These are phyloP conservation scores for Alternaria solani DNA, from an alignment of 2,329 filamentous ascomycete genomes.

Conservation along the genomic window DNA sequence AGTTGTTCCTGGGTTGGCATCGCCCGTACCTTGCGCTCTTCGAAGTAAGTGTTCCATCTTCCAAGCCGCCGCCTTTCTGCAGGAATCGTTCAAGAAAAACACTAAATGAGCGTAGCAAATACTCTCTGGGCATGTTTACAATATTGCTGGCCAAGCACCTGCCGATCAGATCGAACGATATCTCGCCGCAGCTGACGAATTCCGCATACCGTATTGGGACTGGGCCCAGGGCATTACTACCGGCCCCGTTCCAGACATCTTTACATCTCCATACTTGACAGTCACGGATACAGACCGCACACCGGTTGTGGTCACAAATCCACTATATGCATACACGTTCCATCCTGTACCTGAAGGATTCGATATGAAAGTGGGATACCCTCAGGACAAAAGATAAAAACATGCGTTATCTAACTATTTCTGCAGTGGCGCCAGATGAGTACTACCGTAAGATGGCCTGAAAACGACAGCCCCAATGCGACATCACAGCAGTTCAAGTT, in stretches of 20 bases:
- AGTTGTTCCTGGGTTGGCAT: conserved; percentile 86
- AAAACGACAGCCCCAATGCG: conserved; percentile 24
- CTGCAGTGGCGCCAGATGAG: conserved; percentile 35
- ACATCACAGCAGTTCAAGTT: conserved; percentile 25
- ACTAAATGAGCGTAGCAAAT: conserved; percentile 34
- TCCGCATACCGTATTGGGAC: conserved; percentile 49
- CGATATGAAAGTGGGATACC: conserved; percentile 25
- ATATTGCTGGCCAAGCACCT: conserved; percentile 28
- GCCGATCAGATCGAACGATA: conserved; percentile 30
- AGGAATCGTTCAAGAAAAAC: no score
- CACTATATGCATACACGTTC: conserved; percentile 42
- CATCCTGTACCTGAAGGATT: conserved; percentile 36
- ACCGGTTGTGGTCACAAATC: conserved; percentile 33
- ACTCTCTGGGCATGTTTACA: conserved; percentile 33
- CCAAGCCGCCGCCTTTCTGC: not conserved
- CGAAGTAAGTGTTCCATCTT: conserved; percentile 54
- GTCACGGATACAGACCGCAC: conserved; percentile 30
- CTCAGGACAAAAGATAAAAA: no score
- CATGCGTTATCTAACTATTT: not conserved
- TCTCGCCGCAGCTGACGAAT: conserved; percentile 35
- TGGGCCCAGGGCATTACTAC: conserved; percentile 37
- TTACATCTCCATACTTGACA: conserved; percentile 25
- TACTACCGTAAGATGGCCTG: conserved; percentile 45
- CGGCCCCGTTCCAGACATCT: conserved; percentile 36
- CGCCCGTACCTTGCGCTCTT: conserved; percentile 76